These are phyloP conservation scores for Pseudogymnoascus sp. DNA, from an alignment of 2,329 filamentous ascomycete species.

Conservation along the genomic window DNA sequence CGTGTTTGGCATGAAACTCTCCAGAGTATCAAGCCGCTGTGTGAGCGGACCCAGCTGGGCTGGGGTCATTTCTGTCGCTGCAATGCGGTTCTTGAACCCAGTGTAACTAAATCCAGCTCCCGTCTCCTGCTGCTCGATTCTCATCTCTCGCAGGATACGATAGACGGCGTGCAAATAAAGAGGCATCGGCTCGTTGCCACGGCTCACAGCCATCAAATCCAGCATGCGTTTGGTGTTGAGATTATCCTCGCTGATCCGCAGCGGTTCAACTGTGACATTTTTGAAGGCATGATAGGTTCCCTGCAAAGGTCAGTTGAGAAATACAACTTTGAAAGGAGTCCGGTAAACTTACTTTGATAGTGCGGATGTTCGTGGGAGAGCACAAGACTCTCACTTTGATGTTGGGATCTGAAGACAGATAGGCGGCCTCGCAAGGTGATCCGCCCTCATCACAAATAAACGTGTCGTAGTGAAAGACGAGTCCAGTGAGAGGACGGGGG, in stretches of 20 bases:
- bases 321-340: background rate
- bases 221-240: conserved; percentile 47
- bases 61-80: conserved; percentile 36
- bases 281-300: conserved; percentile 33
- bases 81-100: conserved; percentile 32
- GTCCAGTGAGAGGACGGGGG: conserved; percentile 40
- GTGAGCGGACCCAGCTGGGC: conserved; percentile 49
- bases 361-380: conserved; percentile 39
- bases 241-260: conserved; percentile 41
- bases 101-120: conserved; percentile 37
- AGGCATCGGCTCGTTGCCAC: conserved; percentile 34
- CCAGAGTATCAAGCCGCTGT: conserved; percentile 54
- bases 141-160: conserved; percentile 45
- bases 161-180: conserved; percentile 45
- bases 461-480: conserved; percentile 51
- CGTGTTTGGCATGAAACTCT: conserved; percentile 50
- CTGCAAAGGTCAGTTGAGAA: conserved; percentile 10
- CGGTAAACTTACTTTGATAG: conserved; percentile 29
- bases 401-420: conserved; percentile 38
- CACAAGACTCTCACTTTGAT: conserved; percentile 46
- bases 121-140: conserved; percentile 30
- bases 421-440: conserved; percentile 46
- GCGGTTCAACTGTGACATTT: conserved; percentile 36
- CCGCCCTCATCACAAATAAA: conserved; percentile 33
- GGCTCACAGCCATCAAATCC: conserved; percentile 45